Evolutionary conservation across 371 early-diverging fungal genomes (phyloP).

Genomic region (Phascolomyces articulosus): DNA sequence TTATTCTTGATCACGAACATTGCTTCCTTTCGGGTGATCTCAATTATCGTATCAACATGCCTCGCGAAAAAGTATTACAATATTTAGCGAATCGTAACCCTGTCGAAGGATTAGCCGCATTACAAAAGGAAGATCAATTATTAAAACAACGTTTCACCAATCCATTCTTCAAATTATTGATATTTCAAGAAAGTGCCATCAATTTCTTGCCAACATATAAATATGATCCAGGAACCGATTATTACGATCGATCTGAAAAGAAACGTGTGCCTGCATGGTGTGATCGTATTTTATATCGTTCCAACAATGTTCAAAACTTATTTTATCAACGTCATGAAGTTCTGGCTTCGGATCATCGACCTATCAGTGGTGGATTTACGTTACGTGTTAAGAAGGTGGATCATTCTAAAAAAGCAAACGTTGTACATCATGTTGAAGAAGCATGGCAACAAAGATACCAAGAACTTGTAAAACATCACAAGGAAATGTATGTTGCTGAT

Average conservation of each 20-base stretch:
- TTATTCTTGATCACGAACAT: slow-evolving; percentile 79
- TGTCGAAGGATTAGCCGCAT: slow-evolving; percentile 19
- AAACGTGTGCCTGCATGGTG: slow-evolving; percentile 86
- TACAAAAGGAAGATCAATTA: slow-evolving; percentile 73
- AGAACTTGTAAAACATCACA: slow-evolving; percentile 8
- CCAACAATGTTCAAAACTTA: slow-evolving; percentile 35
- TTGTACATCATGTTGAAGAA: slow-evolving; percentile 7
- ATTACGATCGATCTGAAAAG: slow-evolving; percentile 84
- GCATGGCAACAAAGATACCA: slow-evolving; percentile 5
- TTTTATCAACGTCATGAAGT: slow-evolving; percentile 64
- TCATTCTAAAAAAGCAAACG: slow-evolving; percentile 10
- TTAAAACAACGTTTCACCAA: slow-evolving; percentile 55
- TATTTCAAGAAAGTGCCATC: slow-evolving; percentile 69
- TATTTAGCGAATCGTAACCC: slow-evolving; percentile 38
- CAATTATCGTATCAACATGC: slow-evolving; percentile 75
- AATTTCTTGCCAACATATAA: slow-evolving; percentile 88
- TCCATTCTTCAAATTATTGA: slow-evolving; percentile 61
- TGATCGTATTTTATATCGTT: slow-evolving; percentile 73
- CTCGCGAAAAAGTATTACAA: slow-evolving; percentile 59
- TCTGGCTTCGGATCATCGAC: slow-evolving; percentile 80
- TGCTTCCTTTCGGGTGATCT: slow-evolving; percentile 81
- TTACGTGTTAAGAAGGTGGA: slow-evolving; percentile 61
- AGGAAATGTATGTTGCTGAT: slow-evolving; percentile 31
- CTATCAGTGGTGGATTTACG: slow-evolving; percentile 70
- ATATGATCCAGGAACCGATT: slow-evolving; percentile 70